Evolutionary conservation across 2,329 filamentous ascomycete genomes (phyloP).

Genomic region (Aspergillus caelatus): DNA sequence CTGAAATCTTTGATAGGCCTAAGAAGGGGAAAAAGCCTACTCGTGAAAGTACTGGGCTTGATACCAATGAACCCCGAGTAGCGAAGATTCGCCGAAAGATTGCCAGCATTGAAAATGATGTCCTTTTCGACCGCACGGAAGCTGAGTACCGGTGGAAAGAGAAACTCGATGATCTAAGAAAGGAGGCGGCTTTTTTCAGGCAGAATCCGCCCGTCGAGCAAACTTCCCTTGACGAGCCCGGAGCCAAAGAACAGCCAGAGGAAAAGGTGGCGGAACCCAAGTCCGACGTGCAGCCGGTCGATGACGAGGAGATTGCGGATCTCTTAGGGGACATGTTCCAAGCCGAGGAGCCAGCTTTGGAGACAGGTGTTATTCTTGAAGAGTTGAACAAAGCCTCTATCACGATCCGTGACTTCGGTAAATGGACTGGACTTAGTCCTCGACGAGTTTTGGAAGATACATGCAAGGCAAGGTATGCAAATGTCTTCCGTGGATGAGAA

Average conservation of each 20-base stretch:
- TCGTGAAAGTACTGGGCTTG: constrained; percentile 24
- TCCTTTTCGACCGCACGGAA: constrained; percentile 70
- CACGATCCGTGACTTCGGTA: constrained; percentile 79
- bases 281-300: constrained; percentile 19
- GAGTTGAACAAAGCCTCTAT: constrained; percentile 41
- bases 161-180: constrained; percentile 62
- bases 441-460: constrained; percentile 79
- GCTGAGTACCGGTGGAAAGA: constrained; percentile 69
- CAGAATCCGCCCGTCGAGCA: constrained; percentile 27
- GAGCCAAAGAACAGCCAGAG: constrained; percentile 50
- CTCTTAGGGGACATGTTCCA: constrained; percentile 63
- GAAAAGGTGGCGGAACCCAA: constrained; percentile 24
- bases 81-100: constrained; percentile 74
- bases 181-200: constrained; percentile 52
- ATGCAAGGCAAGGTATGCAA: constrained; percentile 71
- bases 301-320: constrained; percentile 45
- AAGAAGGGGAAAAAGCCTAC: constrained; percentile 46
- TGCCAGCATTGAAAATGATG: constrained; percentile 73
- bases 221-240: constrained; percentile 50
- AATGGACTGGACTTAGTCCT: constrained; percentile 75
- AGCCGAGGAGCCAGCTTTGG: constrained; percentile 43
- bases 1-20: constrained; percentile 51
- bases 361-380: constrained; percentile 45
- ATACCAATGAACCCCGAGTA: constrained; percentile 49
- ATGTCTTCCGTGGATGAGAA: background rate